A percentile compares a stretch with the other conserved stretches of the same genome.
These are phyloP conservation scores for Vanrija sp. DNA, from an alignment of 1,284 basidiomycete genomes.

Conservation along the genomic window DNA sequence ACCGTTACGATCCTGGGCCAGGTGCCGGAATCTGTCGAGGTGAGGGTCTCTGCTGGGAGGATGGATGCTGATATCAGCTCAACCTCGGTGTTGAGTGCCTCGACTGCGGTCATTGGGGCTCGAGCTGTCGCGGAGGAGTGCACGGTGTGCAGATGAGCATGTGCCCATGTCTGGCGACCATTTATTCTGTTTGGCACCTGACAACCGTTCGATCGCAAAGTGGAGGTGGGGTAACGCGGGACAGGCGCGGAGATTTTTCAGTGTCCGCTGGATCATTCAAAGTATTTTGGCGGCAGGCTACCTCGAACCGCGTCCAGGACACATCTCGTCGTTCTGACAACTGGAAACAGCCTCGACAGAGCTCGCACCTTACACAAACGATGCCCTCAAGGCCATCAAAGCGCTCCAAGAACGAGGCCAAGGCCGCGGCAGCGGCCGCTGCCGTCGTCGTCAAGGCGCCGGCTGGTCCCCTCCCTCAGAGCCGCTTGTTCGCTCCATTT, in stretches of 20 bases:
- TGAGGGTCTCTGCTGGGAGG: conserved; percentile 58
- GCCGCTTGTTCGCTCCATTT: conserved; percentile 82
- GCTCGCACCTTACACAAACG: neutral
- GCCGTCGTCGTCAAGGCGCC: neutral
- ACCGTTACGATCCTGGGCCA: conserved; percentile 30
- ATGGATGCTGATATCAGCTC: conserved; percentile 55
- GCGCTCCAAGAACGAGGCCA: conserved; percentile 13
- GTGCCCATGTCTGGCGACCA: too few relatives aligned
- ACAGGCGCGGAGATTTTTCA: neutral
- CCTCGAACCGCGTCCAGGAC: neutral
- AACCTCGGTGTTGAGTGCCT: conserved; percentile 30
- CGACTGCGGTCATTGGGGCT: too few relatives aligned
- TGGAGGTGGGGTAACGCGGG: too few relatives aligned
- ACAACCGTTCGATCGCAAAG: too few relatives aligned
- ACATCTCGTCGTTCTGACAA: neutral
- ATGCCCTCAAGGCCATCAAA: conserved; percentile 17
- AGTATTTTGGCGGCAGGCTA: neutral
- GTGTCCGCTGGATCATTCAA: neutral
- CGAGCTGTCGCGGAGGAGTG: too few relatives aligned
- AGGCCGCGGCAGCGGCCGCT: neutral
- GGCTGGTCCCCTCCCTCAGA: conserved; percentile 17
- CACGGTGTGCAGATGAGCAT: too few relatives aligned
- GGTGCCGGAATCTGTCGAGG: conserved; percentile 5
- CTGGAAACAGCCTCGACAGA: neutral
- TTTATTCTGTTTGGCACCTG: too few relatives aligned